Conservation (phyloP, 2,329 filamentous ascomycete species). For the Colletotrichum gigasporum region DNA sequence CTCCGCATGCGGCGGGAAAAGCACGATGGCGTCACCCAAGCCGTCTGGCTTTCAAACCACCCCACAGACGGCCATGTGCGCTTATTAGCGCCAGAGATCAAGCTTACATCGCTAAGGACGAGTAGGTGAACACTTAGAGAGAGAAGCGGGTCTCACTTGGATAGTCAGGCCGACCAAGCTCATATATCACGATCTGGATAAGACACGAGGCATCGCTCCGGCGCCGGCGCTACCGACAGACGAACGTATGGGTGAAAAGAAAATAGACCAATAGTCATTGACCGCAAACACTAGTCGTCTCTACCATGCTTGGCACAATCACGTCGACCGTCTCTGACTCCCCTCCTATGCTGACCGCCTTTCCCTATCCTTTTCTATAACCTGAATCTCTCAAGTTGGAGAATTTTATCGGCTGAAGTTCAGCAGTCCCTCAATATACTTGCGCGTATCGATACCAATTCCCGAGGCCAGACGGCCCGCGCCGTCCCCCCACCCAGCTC, state of each 20-base stretch:
- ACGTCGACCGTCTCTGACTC: background rate
- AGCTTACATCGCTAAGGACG: no score
- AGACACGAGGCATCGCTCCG: no score
- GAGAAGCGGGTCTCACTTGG: no score
- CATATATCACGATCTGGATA: no score
- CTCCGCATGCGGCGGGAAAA: no score
- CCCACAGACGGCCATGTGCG: no score
- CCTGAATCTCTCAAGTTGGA: no score
- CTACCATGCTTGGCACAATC: background rate
- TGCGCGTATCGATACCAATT: slow-evolving; percentile 79
- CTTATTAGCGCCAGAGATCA: no score
- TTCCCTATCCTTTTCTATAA: background rate
- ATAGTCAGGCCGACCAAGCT: no score
- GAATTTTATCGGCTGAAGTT: slow-evolving; percentile 61
- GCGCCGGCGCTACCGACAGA: background rate
- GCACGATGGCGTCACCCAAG: no score
- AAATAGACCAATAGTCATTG: background rate
- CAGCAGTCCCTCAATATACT: slow-evolving; percentile 78
- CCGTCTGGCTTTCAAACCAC: no score
- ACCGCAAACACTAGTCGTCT: background rate
- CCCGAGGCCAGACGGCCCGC: slow-evolving; percentile 73
- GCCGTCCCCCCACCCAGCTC: slow-evolving; percentile 60
- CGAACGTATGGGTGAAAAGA: background rate
- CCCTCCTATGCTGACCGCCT: background rate
- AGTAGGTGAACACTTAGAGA: no score